Conservation (phyloP, 805 yeast genomes). For the Wickerhamomyces kurtzmanii region DNA sequence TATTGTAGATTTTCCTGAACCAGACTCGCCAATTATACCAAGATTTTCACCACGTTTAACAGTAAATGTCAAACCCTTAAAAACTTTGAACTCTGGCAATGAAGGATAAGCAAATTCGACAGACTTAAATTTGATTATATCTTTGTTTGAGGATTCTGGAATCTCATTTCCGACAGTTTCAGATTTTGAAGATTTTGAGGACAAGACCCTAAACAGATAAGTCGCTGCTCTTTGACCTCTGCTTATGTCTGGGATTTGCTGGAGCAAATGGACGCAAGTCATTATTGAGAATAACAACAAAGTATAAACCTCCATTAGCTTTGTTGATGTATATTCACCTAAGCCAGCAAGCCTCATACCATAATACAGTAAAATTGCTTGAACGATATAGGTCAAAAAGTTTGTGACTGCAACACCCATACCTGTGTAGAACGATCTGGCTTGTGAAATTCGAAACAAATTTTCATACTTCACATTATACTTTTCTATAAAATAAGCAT, state of each 20-base stretch:
- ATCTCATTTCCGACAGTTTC: conserved; percentile 27
- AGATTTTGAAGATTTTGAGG: conserved; percentile 20
- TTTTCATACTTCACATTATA: conserved; percentile 21
- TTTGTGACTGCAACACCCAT: conserved; percentile 53
- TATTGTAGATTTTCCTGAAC: conserved; percentile 86
- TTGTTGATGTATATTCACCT: conserved; percentile 43
- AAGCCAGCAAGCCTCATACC: conserved; percentile 65
- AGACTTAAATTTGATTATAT: conserved; percentile 29
- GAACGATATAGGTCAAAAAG: conserved; percentile 47
- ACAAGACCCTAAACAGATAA: conserved; percentile 32
- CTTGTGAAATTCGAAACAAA: conserved; percentile 29
- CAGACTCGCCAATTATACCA: conserved; percentile 79
- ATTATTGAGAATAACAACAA: conserved; percentile 66
- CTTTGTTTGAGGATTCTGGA: conserved; percentile 13
- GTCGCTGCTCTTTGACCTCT: conserved; percentile 73
- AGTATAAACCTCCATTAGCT: conserved; percentile 60
- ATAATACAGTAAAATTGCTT: conserved; percentile 67
- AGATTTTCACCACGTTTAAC: conserved; percentile 39
- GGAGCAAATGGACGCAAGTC: conserved; percentile 47
- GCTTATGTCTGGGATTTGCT: conserved; percentile 68
- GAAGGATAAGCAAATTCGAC: conserved; percentile 42
- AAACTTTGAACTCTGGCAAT: conserved; percentile 18
- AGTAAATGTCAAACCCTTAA: conserved; percentile 31
- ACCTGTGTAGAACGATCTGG: conserved; percentile 54
- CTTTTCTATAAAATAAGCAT: conserved; percentile 31